Base-by-base conservation (phyloP, 176 grass and related monocot species). In the Carex cristatella region DNA sequence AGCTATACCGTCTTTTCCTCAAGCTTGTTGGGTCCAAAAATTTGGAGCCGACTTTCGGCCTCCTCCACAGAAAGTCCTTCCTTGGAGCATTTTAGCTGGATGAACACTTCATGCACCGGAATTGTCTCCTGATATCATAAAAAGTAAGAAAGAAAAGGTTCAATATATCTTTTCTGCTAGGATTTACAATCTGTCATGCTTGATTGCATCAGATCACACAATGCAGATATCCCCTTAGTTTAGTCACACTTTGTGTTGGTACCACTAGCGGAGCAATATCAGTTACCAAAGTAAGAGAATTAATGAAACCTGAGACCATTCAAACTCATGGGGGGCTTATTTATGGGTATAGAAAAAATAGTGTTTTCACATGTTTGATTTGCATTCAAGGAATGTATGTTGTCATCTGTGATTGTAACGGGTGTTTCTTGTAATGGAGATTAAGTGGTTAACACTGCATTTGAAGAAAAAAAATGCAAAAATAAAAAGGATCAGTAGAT, bases 1-100 rank as follows among this genome's bases (percentile, higher is more conserved):
- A 32, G 14, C 12, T 23, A 74, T 65, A 89, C 87, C 87, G 84
- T 80, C 90, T 94, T 94, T 89, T 97, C 94, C 83, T 97, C 94
- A 27, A 97, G 94, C 86, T 97, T 97, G 90, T 97, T 97, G 18
- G 84, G 90, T 1, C 94, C 94, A 74, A 97, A 97, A 40, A 94
- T 92, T 65, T 87, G 85, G 90, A 97, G 94, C 0, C 94, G 87
- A 80, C 87, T 85, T 40, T 90, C 86, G 0, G 85, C 92, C 82
- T 97, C 94, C 1, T 81, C 61, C 44, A 2, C 7, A 40, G 48
- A 69, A 2, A 97, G 84, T 15, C 94, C 94, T 78, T 94, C 79
- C 66, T 79, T 85, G 81, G 74, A 91, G 84, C 94, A 97, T 87
- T 97, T 97, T 37, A 97, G 84, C 84, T 94, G 92, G 81, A 69